Conservation (phyloP, 495 filamentous ascomycete species). For the Rusavskia elegans region DNA sequence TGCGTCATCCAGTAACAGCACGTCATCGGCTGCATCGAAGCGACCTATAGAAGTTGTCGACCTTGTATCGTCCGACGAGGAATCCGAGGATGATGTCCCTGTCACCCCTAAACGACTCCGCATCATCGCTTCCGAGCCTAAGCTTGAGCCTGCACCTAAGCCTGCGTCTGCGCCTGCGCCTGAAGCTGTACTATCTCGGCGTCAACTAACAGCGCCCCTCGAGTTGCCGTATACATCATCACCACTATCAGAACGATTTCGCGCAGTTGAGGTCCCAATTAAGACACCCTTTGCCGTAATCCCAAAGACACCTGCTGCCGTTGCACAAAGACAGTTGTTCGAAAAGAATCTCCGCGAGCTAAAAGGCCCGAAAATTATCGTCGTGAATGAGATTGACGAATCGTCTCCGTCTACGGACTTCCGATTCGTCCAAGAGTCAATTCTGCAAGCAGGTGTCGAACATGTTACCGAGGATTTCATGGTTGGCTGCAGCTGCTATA, state of each 20-base stretch:
- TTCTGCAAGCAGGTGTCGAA: slow-evolving; percentile 21
- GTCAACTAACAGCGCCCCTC: too few relatives aligned
- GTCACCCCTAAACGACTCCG: too few relatives aligned
- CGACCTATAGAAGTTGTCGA: too few relatives aligned
- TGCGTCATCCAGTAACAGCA: background rate
- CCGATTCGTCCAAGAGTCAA: slow-evolving; percentile 27
- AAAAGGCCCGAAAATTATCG: background rate
- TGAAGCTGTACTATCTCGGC: too few relatives aligned
- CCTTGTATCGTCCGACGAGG: too few relatives aligned
- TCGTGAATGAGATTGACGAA: slow-evolving; percentile 11
- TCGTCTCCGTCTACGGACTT: slow-evolving; percentile 16
- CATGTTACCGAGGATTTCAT: slow-evolving; percentile 22
- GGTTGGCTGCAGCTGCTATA: slow-evolving; percentile 24
- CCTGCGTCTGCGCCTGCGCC: too few relatives aligned
- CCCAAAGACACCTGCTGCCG: background rate
- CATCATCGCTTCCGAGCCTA: too few relatives aligned
- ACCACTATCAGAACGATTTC: too few relatives aligned
- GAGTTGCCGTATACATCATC: too few relatives aligned
- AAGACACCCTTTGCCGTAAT: background rate
- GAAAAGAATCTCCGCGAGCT: slow-evolving; percentile 1
- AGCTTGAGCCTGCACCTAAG: too few relatives aligned
- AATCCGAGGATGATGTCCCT: too few relatives aligned
- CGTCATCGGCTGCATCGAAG: too few relatives aligned
- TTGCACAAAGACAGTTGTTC: slow-evolving; percentile 1
- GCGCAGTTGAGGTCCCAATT: background rate